phyloP scores from a whole-genome alignment of 176 grass and related monocot genomes.

The Rhynchospora pubera region DNA sequence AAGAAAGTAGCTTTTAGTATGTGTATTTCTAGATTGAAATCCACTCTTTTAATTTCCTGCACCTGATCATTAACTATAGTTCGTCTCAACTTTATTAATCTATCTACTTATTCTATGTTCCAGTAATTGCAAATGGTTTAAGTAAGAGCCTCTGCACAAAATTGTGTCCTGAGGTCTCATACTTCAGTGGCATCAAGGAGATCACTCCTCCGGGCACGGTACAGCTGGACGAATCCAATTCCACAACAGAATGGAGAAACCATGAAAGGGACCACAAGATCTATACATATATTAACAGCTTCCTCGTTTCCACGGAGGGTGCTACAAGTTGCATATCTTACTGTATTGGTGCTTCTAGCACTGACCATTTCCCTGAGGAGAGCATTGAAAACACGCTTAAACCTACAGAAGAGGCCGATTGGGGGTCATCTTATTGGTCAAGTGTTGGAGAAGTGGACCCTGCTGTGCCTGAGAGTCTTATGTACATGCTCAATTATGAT shows the following conservation, averaged over 20 bases:
- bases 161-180: slow-evolving; percentile 50
- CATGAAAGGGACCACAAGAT: slow-evolving; percentile 40
- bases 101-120: neutral
- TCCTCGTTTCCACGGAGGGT: slow-evolving; percentile 29
- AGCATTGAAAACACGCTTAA: slow-evolving; percentile 63
- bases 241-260: slow-evolving; percentile 7
- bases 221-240: slow-evolving; percentile 31
- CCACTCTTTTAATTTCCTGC: neutral
- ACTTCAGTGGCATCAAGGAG: slow-evolving; percentile 30
- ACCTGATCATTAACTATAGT: neutral
- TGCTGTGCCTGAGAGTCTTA: slow-evolving; percentile 42
- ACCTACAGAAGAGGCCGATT: slow-evolving; percentile 8
- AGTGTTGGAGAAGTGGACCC: slow-evolving; percentile 43
- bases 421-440: slow-evolving; percentile 70
- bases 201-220: slow-evolving; percentile 6
- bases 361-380: slow-evolving; percentile 71
- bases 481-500: slow-evolving; percentile 38
- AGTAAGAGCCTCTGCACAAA: slow-evolving; percentile 38
- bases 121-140: slow-evolving; percentile 56
- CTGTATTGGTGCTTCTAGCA: slow-evolving; percentile 73
- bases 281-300: slow-evolving; percentile 41
- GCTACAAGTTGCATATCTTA: slow-evolving; percentile 41
- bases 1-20: too few relatives aligned
- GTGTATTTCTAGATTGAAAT: too few relatives aligned
- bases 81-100: neutral